Conservation (phyloP, 805 yeast genomes). For the Lachancea fermentati region DNA sequence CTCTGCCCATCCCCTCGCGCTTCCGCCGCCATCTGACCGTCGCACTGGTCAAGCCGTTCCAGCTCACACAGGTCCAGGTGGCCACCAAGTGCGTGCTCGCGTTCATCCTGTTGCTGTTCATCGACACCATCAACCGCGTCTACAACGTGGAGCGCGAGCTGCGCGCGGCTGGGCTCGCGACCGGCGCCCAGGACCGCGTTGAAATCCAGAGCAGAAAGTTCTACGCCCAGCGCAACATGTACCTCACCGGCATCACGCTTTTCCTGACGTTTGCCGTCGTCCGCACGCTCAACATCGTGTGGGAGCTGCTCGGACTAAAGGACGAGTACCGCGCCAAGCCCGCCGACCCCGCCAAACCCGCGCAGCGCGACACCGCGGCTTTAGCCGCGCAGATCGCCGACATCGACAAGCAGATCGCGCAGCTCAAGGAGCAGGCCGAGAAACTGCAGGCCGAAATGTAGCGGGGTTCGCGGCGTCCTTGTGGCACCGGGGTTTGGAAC, state of each 20-base stretch:
- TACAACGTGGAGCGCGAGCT: slow-evolving; percentile 62
- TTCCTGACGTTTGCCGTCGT: slow-evolving; percentile 80
- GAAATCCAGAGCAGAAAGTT: slow-evolving; percentile 89
- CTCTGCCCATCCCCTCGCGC: slow-evolving; percentile 78
- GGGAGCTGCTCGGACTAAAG: slow-evolving; percentile 61
- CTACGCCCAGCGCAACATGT: slow-evolving; percentile 94
- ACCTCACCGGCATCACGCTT: slow-evolving; percentile 90
- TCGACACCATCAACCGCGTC: slow-evolving; percentile 85
- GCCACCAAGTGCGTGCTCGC: slow-evolving; percentile 76
- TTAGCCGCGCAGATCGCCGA: slow-evolving; percentile 48
- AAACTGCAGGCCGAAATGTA: slow-evolving; percentile 54
- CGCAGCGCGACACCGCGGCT: slow-evolving; percentile 16
- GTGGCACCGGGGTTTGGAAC: no score
- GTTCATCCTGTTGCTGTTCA: slow-evolving; percentile 75
- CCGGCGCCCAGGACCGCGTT: slow-evolving; percentile 50
- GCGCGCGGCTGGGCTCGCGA: slow-evolving; percentile 22
- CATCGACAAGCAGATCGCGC: slow-evolving; percentile 59
- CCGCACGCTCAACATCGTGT: slow-evolving; percentile 77
- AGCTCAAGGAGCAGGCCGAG: slow-evolving; percentile 67
- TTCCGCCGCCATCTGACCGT: slow-evolving; percentile 63
- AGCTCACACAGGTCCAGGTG: slow-evolving; percentile 64
- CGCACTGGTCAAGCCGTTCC: slow-evolving; percentile 62
- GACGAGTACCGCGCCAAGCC: slow-evolving; percentile 39
- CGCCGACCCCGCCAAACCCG: not conserved
- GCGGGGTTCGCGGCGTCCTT: not conserved